A percentile compares a stretch with the other conserved stretches of the same genome.
phyloP scores from a whole-genome alignment of 257 asterid genomes.

The Fraxinus pennsylvanica region DNA sequence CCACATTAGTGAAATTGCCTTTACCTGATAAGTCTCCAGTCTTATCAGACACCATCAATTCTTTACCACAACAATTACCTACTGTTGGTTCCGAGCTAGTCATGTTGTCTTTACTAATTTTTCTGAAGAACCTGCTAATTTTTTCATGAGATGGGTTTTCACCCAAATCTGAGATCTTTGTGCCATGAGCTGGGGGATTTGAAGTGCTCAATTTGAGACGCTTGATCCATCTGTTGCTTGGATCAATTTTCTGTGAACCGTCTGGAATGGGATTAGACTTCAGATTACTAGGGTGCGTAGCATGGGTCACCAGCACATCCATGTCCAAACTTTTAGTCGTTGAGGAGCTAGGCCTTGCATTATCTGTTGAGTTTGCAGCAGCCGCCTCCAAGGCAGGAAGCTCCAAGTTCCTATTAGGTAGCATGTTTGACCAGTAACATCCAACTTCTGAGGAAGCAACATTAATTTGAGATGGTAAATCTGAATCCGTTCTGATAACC shows the following conservation, averaged over 20 bases:
- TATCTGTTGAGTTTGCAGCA: conserved; percentile 33
- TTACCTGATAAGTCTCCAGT: conserved; percentile 17
- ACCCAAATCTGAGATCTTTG: conserved; percentile 35
- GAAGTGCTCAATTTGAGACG: conserved; percentile 60
- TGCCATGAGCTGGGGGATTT: conserved; percentile 39
- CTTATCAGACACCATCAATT: conserved; percentile 27
- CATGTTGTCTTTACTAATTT: conserved; percentile 22
- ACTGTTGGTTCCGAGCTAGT: conserved; percentile 29
- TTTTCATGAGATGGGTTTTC: conserved; percentile 40
- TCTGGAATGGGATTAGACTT: conserved; percentile 27
- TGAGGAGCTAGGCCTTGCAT: conserved; percentile 49
- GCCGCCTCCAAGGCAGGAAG: conserved; percentile 38
- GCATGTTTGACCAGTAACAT: conserved; percentile 10
- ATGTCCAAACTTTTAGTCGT: conserved; percentile 79
- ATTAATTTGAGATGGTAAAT: conserved; percentile 2
- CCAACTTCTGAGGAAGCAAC: not conserved
- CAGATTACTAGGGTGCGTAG: conserved; percentile 42
- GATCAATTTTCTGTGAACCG: conserved; percentile 38
- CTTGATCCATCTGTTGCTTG: conserved; percentile 67
- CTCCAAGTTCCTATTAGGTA: conserved; percentile 50
- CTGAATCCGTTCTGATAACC: conserved; percentile 25
- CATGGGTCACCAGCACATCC: conserved; percentile 50
- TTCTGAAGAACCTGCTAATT: conserved; percentile 22
- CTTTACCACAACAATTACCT: conserved; percentile 32
- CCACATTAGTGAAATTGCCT: conserved; percentile 22